Base-by-base conservation (phyloP, 768 basidiomycete species). In the Trametes meyenii region DNA sequence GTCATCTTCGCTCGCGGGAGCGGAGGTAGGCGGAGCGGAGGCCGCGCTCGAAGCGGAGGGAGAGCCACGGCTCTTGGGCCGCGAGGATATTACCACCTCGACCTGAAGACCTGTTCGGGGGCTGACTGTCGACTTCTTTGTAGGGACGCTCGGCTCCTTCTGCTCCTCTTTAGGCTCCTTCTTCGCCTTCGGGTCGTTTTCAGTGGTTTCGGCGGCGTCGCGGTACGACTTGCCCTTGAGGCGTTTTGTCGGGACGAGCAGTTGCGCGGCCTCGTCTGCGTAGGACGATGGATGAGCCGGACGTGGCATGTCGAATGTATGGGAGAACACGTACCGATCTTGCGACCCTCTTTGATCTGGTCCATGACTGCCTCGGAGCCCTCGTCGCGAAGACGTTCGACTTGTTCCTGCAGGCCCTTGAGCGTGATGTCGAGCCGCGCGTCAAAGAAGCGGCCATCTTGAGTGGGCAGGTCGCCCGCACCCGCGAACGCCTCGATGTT, bases 391-490 rank as follows among this genome's bases (percentile, higher is more conserved):
- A 98, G 75, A 6, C 82, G 79, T 35, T 90, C 85, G 3, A 89
- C 86, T 65, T 96, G 94, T 1, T 70, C 73, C 67, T 79, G 78
- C 39, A 96, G 76, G 1, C 82, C 76, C 10, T 76, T 77, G 52
- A 90, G 74, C 23, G 83, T 79, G 44, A 84, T 81, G 19, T 90
- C 85, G 21, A 96, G 78, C 33, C 89, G 83, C n/a, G 88, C 87
- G 54, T 90, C 87, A 80, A 96, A 97, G 77, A 94, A 94, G 19
- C 96, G 86, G 13, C 93, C 93, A 36, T 93, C 90, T 36, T 86
- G 84, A n/a, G 76, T 75, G 1, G 93, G 92, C 38, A 95, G 78
- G 17, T 84, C 75, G 2, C 89, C 86, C 8, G 80, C 86, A 6
- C 81, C 89, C 3, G 87, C 83, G 44, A 95, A 81, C 2, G 85